Evolutionary conservation across 75 land plant species (phyloP).

Genomic region (Pinus albicaulis): DNA sequence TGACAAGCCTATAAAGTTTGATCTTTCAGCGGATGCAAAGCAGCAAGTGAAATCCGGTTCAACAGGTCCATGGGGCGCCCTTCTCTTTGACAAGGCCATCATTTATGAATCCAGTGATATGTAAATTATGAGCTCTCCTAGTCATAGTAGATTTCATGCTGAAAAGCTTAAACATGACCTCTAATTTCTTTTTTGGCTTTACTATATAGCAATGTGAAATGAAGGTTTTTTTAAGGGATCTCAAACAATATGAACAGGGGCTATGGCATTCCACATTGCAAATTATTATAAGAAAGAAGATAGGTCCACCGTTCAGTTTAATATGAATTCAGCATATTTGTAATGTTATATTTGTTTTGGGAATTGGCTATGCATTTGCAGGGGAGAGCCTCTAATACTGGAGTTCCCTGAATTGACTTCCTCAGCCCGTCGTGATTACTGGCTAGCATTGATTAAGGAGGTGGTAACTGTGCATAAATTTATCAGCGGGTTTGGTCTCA

Average conservation of each 20-base stretch:
- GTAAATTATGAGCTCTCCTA: conserved; percentile 21
- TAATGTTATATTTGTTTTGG: too few species aligned
- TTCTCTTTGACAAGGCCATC: conserved; percentile 76
- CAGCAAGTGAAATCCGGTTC: conserved; percentile 53
- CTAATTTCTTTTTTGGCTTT: neutral
- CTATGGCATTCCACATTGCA: too few species aligned
- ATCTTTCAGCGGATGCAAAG: conserved; percentile 45
- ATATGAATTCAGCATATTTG: too few species aligned
- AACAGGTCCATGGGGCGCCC: conserved; percentile 87
- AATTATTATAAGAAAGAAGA: too few species aligned
- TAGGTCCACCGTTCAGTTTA: too few species aligned
- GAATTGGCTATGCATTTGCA: conserved; percentile 13
- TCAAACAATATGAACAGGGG: too few species aligned
- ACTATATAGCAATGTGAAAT: neutral
- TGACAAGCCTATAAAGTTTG: conserved; percentile 51
- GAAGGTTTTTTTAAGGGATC: neutral
- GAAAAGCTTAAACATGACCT: neutral
- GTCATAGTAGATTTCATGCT: too few species aligned
- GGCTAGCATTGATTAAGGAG: conserved; percentile 65
- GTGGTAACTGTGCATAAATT: conserved; percentile 55
- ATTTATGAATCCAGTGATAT: conserved; percentile 44
- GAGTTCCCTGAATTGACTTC: conserved; percentile 84
- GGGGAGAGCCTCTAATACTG: conserved; percentile 49
- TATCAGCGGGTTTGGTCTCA: conserved; percentile 32
- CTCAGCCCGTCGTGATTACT: conserved; percentile 74